Evolutionary conservation across 2,329 filamentous ascomycete species (phyloP).

Genomic region (Coniochaeta sp.): DNA sequence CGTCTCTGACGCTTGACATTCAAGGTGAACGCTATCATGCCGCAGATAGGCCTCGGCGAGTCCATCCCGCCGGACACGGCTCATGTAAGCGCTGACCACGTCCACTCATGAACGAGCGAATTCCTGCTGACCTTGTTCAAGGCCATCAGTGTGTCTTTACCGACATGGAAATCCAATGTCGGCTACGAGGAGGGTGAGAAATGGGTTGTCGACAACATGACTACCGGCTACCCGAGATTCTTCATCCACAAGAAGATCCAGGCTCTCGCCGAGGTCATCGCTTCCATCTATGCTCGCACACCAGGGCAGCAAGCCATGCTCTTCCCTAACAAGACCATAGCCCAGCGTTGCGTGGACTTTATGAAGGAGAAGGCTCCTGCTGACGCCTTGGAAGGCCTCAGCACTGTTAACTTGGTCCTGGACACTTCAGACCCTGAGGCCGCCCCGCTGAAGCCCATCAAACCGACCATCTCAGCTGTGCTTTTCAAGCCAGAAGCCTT

Average conservation of each 20-base stretch:
- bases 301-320: conserved; percentile 66
- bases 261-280: conserved; percentile 62
- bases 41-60: conserved; percentile 52
- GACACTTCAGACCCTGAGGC: conserved; percentile 45
- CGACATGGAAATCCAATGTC: conserved; percentile 85
- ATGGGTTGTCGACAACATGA: conserved; percentile 80
- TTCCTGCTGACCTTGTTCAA: conserved; percentile 24
- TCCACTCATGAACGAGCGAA: not conserved
- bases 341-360: conserved; percentile 69
- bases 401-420: conserved; percentile 56
- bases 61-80: conserved; percentile 71
- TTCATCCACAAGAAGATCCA: conserved; percentile 83
- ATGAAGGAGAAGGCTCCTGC: conserved; percentile 52
- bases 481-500: conserved; percentile 63
- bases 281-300: conserved; percentile 50
- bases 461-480: conserved; percentile 59
- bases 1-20: not conserved
- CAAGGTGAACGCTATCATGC: conserved; percentile 25
- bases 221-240: conserved; percentile 88
- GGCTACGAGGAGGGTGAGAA: conserved; percentile 89
- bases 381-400: conserved; percentile 38
- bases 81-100: conserved; percentile 45
- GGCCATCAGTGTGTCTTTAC: conserved; percentile 94
- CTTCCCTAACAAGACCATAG: conserved; percentile 66
- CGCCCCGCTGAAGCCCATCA: conserved; percentile 43